Evolutionary conservation across 495 filamentous ascomycete species (phyloP).

Genomic region (Penicillium diatomitis): DNA sequence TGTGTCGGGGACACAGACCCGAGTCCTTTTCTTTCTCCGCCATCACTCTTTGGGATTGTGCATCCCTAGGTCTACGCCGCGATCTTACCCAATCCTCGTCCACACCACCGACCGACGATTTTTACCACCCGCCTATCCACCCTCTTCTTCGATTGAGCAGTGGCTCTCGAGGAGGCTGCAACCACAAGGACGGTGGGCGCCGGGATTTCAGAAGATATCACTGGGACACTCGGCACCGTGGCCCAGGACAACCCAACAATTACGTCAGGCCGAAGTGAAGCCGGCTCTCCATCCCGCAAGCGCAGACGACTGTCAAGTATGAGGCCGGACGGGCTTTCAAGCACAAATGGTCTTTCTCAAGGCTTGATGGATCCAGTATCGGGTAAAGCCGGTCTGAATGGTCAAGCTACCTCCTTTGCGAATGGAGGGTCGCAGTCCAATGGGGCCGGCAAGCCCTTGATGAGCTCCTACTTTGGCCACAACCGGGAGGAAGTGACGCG

Average conservation of each 20-base stretch:
- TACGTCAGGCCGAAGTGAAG: slow-evolving; percentile 22
- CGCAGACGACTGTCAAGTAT: slow-evolving; percentile 55
- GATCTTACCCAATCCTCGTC: neutral
- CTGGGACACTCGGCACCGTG: slow-evolving; percentile 21
- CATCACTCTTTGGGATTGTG: neutral
- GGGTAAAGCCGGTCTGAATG: slow-evolving; percentile 43
- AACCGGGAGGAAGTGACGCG: slow-evolving; percentile 89
- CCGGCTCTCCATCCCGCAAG: slow-evolving; percentile 43
- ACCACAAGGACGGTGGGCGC: slow-evolving; percentile 11
- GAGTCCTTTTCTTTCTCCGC: too few relatives aligned
- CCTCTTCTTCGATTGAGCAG: slow-evolving; percentile 24
- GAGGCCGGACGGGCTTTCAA: slow-evolving; percentile 47
- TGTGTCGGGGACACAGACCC: too few relatives aligned
- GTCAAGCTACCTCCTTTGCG: slow-evolving; percentile 27
- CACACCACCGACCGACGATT: slow-evolving; percentile 1
- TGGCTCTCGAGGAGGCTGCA: slow-evolving; percentile 14
- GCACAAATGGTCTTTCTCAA: slow-evolving; percentile 39
- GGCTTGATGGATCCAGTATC: slow-evolving; percentile 38
- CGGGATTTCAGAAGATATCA: slow-evolving; percentile 11
- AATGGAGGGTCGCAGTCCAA: slow-evolving; percentile 41
- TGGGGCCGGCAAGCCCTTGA: slow-evolving; percentile 32
- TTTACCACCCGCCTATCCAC: slow-evolving; percentile 7
- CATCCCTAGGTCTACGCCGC: slow-evolving; percentile 8
- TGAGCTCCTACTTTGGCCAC: slow-evolving; percentile 60
- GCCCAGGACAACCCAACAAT: slow-evolving; percentile 16